A percentile compares a stretch with the other conserved stretches of the same genome.
Conservation (phyloP, 345 rosid genomes). For the Dipteronia sinensis region DNA sequence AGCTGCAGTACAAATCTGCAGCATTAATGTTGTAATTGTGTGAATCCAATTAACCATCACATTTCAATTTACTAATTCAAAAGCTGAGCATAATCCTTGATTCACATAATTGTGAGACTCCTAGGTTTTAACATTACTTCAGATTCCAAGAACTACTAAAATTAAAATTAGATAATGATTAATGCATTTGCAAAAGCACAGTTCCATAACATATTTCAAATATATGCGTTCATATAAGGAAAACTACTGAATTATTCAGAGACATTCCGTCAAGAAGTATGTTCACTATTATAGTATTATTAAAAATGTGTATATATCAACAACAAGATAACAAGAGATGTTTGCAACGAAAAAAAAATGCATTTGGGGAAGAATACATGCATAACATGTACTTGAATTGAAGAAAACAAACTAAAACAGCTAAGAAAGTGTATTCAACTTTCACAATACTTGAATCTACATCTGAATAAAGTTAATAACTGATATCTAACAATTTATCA, state of each 20-base stretch:
- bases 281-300: neutral
- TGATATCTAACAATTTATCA: neutral
- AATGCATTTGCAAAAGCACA: neutral
- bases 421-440: neutral
- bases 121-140: neutral
- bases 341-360: neutral
- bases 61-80: neutral
- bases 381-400: too few species aligned
- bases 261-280: neutral
- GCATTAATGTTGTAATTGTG: neutral
- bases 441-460: neutral
- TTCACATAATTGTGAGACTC: neutral
- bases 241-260: neutral
- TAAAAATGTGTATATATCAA: neutral
- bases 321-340: neutral
- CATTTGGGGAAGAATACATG: neutral
- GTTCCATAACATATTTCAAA: conserved; percentile 4
- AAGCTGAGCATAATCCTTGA: neutral
- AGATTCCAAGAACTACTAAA: neutral
- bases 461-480: neutral
- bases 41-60: neutral
- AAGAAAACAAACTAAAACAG: neutral
- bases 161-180: neutral
- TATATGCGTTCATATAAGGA: neutral
- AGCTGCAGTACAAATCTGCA: neutral